Evolutionary conservation across 768 basidiomycete genomes (phyloP), one percentile per base, ranked within the genome.

Genomic region (Psilocybe subaeruginosa): DNA sequence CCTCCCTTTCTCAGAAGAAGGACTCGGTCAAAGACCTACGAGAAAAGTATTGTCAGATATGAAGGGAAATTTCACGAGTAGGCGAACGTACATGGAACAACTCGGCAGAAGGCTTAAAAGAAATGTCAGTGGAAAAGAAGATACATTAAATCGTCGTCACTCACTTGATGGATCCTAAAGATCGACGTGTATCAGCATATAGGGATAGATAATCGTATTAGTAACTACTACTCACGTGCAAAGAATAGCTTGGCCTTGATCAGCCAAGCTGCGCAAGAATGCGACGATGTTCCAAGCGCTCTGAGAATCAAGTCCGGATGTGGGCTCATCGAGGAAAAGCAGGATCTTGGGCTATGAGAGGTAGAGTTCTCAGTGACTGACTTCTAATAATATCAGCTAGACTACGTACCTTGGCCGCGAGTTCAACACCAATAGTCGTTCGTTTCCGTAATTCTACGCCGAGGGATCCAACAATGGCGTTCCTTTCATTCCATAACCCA

Each of bases 241-340:
- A 16, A 96, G 78, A 66, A 95, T 93, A 27, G 92, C 90, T 69
- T 94, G 93, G 2, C 93, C 93, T 58, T 84, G 82, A 60, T 90
- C 83, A 4, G 92, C 91, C 31, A 95, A 84, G 43, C 87, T 83
- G 3, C 87, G 80, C 43, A 95, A 76, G 78, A 95, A 92, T 5
- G 79, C 77, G 45, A 92, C 75, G 63, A 94, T 92, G 29, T 87
- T 87, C 91, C 91, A 92, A 3, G 93, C 92, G 49, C 87, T 90
- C 72, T 93, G 91, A 11, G 91, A 92, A 70, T 93, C 92, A 17
- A 95, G 81, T 55, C 93, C 92, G 17, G 91, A 88, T 1, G 94
- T 95, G 0, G 94, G 94, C 70, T 95, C 93, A 69, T 95, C 93
- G 43, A 94, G 76, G 81, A 96, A 95, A 17, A 95, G 80, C 0